Base-by-base conservation (phyloP, 140 eudicot genomes). In the Cichorium intybus region DNA sequence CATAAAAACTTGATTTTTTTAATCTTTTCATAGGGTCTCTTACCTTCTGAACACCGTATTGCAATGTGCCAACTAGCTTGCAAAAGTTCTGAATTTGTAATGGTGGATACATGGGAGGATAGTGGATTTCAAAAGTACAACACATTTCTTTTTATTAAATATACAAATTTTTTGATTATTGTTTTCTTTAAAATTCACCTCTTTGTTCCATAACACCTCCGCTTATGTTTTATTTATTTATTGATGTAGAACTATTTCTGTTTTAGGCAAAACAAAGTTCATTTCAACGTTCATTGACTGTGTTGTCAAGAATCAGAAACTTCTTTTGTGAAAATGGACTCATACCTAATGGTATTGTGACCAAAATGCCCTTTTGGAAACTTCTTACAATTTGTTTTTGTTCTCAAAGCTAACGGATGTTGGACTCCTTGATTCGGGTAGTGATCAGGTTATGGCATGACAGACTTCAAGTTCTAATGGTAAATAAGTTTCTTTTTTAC, bases 41-140 rank as follows among this genome's bases (percentile, higher is more conserved):
- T n/a, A n/a, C n/a, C n/a, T n/a, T n/a, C n/a, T n/a, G n/a, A n/a
- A n/a, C n/a, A n/a, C n/a, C n/a, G n/a, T n/a, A n/a, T n/a, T n/a
- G n/a, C n/a, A n/a, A n/a, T n/a, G n/a, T n/a, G 96, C 59, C 74
- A 75, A 54, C 82, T 87, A 46, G 97, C 96, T 53, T 90, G 90
- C 75, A 80, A 59, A 71, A 87, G 82, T 69, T 87, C 97, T n/a
- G 95, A 87, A 4, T 87, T 87, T 17, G 68, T 84, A 26, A 87
- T 82, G 97, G 90, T 84, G 62, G 96, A 90, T 82, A 71, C 85
- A 8, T 90, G 97, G 97, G 97, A 90, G 97, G 97, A 84, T n/a
- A n/a, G n/a, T n/a, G n/a, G n/a, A n/a, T n/a, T n/a, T n/a, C n/a
- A 37, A 21, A 56, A 7, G 33, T 56, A 20, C 34, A 56, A 27